These are phyloP conservation scores for Phialophora expanda DNA, from an alignment of 2,329 filamentous ascomycete genomes.

Conservation along the genomic window DNA sequence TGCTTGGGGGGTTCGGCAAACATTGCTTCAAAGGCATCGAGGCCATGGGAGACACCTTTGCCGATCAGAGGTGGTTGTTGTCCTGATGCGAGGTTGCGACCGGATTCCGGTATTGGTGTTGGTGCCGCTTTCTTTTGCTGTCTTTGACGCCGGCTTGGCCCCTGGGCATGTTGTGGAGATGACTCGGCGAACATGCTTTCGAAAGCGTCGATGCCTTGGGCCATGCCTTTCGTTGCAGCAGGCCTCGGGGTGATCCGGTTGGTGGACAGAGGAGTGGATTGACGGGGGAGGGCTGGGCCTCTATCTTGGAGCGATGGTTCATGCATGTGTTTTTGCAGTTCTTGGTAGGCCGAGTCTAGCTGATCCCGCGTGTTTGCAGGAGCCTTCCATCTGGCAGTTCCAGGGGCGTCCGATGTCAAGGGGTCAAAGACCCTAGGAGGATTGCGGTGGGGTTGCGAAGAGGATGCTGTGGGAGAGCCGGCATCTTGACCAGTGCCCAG, in stretches of 20 bases:
- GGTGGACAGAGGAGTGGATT: neutral
- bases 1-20: slow-evolving; percentile 10
- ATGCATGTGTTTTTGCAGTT: neutral
- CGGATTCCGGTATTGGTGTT: neutral
- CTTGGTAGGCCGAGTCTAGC: neutral
- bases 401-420: neutral
- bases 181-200: slow-evolving; percentile 22
- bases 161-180: neutral
- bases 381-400: neutral
- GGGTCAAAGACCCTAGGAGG: slow-evolving; percentile 13
- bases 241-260: neutral
- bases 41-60: slow-evolving; percentile 29
- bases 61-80: slow-evolving; percentile 11
- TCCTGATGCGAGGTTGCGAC: neutral
- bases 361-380: neutral
- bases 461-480: neutral
- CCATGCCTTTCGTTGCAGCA: neutral
- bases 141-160: slow-evolving; percentile 2
- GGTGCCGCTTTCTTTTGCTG: slow-evolving; percentile 1
- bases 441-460: slow-evolving; percentile 1
- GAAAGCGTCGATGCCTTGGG: slow-evolving; percentile 30
- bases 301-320: neutral
- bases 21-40: slow-evolving; percentile 34
- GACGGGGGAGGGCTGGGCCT: neutral
- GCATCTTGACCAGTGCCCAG: slow-evolving; percentile 8